Base-by-base conservation (phyloP, 148 eudicot species). In the Cornus controversa region DNA sequence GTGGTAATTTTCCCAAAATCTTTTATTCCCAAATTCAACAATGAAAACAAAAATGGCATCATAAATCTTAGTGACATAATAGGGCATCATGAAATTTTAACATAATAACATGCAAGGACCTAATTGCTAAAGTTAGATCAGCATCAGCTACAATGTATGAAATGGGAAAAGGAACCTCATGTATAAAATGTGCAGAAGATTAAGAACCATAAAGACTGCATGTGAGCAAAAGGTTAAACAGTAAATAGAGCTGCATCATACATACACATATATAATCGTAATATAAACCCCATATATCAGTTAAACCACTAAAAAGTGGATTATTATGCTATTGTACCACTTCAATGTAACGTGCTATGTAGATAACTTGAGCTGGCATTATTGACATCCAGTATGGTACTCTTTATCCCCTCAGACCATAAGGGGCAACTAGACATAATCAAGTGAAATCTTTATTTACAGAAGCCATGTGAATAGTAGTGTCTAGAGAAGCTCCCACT, bases 401-500 rank as follows among this genome's bases (percentile, higher is more conserved):
- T 40, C 10, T 40, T 6, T 40, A 40, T 40, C 45, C 45, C 27
- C 62, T 16, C 26, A 1, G 26, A 26, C 63, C 26, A 0, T 58
- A 16, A 42, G 36, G 63, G 13, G 63, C 16, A 18, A 47, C 23
- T 14, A 20, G 25, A 15, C 15, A 8, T 18, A 24, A 28, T 47
- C 45, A 15, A 47, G 29, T 42, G 9, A 26, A 62, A 45, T 23
- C 34, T 11, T 10, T 76, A 68, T 70, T 75, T 80, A 75, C 73
- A 60, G 45, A 37, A 29, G 75, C 75, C 31, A 37, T 53, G 40
- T 34, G 25, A 3, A 75, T 42, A 13, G 25, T 69, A 50, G 69
- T 25, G 71, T 10, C 75, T 85, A 86, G 70, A 86, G 86, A 72
- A 86, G 86, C 78, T 86, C 89, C 89, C 89, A 86, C 28, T 86